Evolutionary conservation across 1,284 basidiomycete species (phyloP).

Genomic region (Cryptococcus floricola): DNA sequence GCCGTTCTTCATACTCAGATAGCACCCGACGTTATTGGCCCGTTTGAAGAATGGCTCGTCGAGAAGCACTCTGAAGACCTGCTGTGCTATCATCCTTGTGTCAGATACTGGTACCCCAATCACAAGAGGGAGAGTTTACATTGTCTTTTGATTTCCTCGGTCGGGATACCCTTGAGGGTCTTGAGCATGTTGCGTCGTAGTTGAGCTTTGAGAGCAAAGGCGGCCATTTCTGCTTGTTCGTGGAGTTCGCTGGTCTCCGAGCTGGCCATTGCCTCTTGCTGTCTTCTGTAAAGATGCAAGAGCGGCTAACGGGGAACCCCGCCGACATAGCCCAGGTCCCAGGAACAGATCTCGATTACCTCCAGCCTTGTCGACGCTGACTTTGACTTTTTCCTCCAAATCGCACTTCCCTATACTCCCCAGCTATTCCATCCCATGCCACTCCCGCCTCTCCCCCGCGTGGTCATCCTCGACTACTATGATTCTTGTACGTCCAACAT

Average conservation of each 20-base stretch:
- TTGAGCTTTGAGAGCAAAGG: conserved; percentile 34
- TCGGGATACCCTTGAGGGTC: conserved; percentile 28
- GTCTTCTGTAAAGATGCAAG: too few species aligned
- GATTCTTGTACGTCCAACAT: conserved; percentile 42
- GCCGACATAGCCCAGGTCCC: too few species aligned
- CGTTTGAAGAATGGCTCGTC: conserved; percentile 29
- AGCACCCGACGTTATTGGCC: conserved; percentile 41
- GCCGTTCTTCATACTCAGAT: conserved; percentile 44
- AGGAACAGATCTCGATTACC: too few species aligned
- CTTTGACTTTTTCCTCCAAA: not conserved
- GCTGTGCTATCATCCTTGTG: conserved; percentile 23
- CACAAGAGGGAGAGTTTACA: conserved; percentile 23
- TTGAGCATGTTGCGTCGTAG: conserved; percentile 38
- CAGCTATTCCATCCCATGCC: not conserved
- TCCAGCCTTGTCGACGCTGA: too few species aligned
- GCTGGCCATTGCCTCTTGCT: too few species aligned
- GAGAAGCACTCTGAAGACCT: conserved; percentile 28
- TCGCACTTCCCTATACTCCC: not conserved
- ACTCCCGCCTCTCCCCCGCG: conserved; percentile 40
- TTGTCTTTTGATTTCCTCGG: conserved; percentile 36
- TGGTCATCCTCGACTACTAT: conserved; percentile 49
- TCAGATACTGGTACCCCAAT: not conserved
- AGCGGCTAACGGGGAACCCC: too few species aligned
- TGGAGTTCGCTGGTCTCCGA: too few species aligned
- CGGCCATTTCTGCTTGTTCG: conserved; percentile 2